Percentiles rank a stretch among this genome's conserved stretches.
These are phyloP conservation scores for Cercospora sojina DNA, from an alignment of 2,329 filamentous ascomycete species.

Conservation along the genomic window DNA sequence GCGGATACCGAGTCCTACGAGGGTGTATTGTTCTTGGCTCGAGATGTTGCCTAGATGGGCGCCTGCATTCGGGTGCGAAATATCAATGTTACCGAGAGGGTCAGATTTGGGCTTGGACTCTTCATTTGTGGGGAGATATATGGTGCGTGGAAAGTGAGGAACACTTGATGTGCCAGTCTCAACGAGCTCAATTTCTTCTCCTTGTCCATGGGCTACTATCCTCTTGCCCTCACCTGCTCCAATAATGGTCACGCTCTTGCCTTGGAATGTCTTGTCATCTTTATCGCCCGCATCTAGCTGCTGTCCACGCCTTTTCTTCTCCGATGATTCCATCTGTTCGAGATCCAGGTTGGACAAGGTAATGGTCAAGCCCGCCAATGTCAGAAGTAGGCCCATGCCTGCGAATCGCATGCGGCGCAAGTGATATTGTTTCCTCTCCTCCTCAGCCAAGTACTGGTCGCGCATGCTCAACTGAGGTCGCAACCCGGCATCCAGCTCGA, in stretches of 20 bases:
- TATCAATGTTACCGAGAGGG: conserved; percentile 21
- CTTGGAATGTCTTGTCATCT: conserved; percentile 47
- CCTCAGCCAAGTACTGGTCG: conserved; percentile 28
- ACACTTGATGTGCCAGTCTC: conserved; percentile 79
- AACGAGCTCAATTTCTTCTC: conserved; percentile 68
- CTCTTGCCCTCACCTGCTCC: conserved; percentile 59
- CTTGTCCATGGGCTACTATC: conserved; percentile 46
- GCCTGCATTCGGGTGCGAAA: conserved; percentile 33
- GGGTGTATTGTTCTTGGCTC: conserved; percentile 70
- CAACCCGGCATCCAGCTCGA: conserved; percentile 13
- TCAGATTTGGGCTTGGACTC: conserved; percentile 28
- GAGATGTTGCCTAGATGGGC: conserved; percentile 36
- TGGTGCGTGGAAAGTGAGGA: conserved; percentile 71
- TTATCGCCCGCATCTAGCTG: conserved; percentile 39
- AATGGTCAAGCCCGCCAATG: conserved; percentile 32
- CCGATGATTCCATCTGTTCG: conserved; percentile 34
- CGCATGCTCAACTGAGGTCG: conserved; percentile 31
- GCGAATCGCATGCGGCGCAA: conserved; percentile 39
- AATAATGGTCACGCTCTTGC: conserved; percentile 59
- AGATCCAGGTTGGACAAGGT: conserved; percentile 38
- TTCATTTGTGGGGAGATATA: conserved; percentile 58
- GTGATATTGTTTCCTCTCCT: conserved; percentile 35
- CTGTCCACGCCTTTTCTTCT: conserved; percentile 25
- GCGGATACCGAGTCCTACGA: conserved; percentile 83
- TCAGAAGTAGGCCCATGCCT: conserved; percentile 39